These are phyloP conservation scores for Fraxinus greggii DNA, from an alignment of 305 asterid species.

Conservation along the genomic window DNA sequence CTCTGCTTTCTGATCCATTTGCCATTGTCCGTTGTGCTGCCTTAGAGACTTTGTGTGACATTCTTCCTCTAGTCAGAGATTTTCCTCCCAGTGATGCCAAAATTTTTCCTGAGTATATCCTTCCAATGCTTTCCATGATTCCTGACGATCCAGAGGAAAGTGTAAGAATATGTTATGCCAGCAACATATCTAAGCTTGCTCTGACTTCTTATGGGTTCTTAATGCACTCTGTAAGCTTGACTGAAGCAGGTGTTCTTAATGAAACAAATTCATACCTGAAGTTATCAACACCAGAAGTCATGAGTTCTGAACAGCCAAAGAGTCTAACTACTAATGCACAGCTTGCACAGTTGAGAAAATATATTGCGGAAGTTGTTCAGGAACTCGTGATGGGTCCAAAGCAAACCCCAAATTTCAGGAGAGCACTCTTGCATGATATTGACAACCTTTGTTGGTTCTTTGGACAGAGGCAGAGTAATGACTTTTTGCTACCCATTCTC, in stretches of 20 bases:
- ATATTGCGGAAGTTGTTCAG: constrained; percentile 91
- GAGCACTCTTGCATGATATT: constrained; percentile 96
- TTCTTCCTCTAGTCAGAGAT: constrained; percentile 92
- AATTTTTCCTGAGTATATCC: constrained; percentile 94
- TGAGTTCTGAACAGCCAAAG: constrained; percentile 43
- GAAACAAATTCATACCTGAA: constrained; percentile 63
- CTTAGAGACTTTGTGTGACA: constrained; percentile 86
- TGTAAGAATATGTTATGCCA: constrained; percentile 94
- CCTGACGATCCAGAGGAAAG: constrained; percentile 99
- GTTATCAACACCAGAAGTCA: constrained; percentile 43
- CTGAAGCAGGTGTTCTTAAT: constrained; percentile 94
- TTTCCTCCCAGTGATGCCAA: constrained; percentile 99
- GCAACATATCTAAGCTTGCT: constrained; percentile 90
- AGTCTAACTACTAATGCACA: constrained; percentile 66
- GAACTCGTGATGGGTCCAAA: constrained; percentile 99
- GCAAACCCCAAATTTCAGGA: constrained; percentile 96
- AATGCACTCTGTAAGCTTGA: constrained; percentile 92
- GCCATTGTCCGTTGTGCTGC: constrained; percentile 99
- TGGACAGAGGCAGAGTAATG: constrained; percentile 98
- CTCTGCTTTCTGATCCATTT: constrained; percentile 91
- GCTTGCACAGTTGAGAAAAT: constrained; percentile 86
- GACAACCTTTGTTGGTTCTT: constrained; percentile 97
- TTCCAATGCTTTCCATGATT: constrained; percentile 98
- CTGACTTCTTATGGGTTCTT: constrained; percentile 93
- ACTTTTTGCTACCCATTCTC: constrained; percentile 87